Evolutionary conservation across 129 eudicot species (phyloP), one percentile per base, ranked within the genome.

Genomic region (Rutidosis leptorrhynchoides): DNA sequence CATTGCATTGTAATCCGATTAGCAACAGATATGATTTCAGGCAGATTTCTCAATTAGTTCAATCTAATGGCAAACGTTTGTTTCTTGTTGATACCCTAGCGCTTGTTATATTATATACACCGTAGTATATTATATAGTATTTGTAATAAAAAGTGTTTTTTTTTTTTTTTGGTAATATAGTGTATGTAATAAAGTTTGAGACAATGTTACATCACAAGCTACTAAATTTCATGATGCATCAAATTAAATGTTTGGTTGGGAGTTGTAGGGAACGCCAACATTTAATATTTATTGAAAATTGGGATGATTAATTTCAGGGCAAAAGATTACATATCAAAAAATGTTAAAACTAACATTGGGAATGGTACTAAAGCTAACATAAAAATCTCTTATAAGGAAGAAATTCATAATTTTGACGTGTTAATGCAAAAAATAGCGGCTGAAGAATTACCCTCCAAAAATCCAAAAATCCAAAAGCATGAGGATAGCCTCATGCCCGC

Each of bases 61-160:
- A 79, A 30, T 77, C 96, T 48, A 81, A 74, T 54, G 83, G 83
- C 61, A 87, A 85, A 63, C 94, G 96, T 20, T 26, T 87, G 56
- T 85, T 85, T 70, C 90, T 87, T 68, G 96, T 91, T 46, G 96
- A 92, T 67, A 92, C 98, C 29, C 77, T 88, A 58, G 96, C 98
- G 8, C 91, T 92, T 26, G 98, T 92, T n/a, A n/a, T n/a, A n/a
- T n/a, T n/a, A n/a, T n/a, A n/a, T n/a, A n/a, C n/a, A n/a, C n/a
- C n/a, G n/a, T n/a, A n/a, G n/a, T n/a, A n/a, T n/a, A n/a, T n/a
- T n/a, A n/a, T n/a, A n/a, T n/a, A n/a, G n/a, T n/a, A n/a, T n/a
- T n/a, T n/a, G n/a, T n/a, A n/a, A n/a, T n/a, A n/a, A n/a, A n/a
- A n/a, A n/a, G n/a, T n/a, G n/a, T n/a, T n/a, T n/a, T n/a, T n/a